Conservation (phyloP, 2,329 filamentous ascomycete species). For the Didymella exigua region DNA sequence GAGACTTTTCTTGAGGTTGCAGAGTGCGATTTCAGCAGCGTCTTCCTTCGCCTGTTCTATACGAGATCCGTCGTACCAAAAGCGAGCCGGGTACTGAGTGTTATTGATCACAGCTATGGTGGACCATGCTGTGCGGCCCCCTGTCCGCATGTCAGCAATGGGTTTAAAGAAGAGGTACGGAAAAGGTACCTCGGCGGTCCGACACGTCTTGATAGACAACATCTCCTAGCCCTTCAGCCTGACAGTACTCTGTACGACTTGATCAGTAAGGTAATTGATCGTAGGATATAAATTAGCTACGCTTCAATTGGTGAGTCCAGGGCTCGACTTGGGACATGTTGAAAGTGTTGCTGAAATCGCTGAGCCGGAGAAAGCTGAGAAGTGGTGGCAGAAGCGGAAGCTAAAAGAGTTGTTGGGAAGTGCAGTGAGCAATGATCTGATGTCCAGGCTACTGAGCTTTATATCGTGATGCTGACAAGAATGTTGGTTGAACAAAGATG, state of each 20-base stretch:
- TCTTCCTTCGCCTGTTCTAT: slow-evolving; percentile 46
- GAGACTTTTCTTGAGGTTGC: slow-evolving; percentile 27
- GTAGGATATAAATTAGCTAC: slow-evolving; percentile 21
- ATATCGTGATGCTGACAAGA: slow-evolving; percentile 1
- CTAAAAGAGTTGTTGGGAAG: neutral
- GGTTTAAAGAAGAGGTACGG: neutral
- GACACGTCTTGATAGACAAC: slow-evolving; percentile 45
- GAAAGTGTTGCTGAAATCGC: neutral
- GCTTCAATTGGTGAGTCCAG: slow-evolving; percentile 40
- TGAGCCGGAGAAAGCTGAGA: neutral
- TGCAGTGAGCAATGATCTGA: neutral
- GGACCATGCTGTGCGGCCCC: slow-evolving; percentile 48
- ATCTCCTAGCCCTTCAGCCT: slow-evolving; percentile 29
- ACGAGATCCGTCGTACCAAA: slow-evolving; percentile 46
- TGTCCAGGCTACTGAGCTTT: slow-evolving; percentile 1
- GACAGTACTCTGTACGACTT: slow-evolving; percentile 42
- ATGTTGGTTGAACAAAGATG: slow-evolving; percentile 9
- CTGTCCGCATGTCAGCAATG: slow-evolving; percentile 22
- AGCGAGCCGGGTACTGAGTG: slow-evolving; percentile 38
- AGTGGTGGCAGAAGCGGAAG: neutral
- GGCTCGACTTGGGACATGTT: slow-evolving; percentile 28
- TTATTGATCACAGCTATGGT: slow-evolving; percentile 37
- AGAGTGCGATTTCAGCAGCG: slow-evolving; percentile 42
- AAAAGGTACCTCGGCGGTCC: slow-evolving; percentile 43
- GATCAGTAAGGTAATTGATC: neutral